Percentiles rank a stretch among this genome's conserved stretches.
Evolutionary conservation across 139 green algal genomes (phyloP).

Genomic region (Coelastrella sp.): DNA sequence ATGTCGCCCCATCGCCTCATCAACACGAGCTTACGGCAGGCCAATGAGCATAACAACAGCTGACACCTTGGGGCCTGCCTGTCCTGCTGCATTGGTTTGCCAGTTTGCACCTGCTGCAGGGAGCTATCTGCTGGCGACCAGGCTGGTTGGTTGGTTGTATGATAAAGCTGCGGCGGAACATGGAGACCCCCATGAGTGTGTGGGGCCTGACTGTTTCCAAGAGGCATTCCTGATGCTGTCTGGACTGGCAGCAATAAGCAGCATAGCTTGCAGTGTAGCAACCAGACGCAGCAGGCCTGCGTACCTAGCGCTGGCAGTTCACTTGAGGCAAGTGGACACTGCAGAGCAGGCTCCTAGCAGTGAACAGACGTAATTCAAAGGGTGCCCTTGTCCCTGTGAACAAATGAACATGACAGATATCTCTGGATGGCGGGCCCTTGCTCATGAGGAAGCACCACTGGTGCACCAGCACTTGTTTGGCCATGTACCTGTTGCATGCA

Average conservation of each 20-base stretch:
- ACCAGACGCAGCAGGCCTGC: conserved; percentile 8
- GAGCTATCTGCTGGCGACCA: conserved; percentile 62
- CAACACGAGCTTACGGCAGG: too few species aligned
- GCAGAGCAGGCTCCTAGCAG: not conserved
- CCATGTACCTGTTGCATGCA: too few species aligned
- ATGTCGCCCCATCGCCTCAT: too few species aligned
- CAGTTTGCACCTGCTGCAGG: conserved; percentile 58
- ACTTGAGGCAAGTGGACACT: conserved; percentile 28
- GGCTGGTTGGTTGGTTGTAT: conserved; percentile 63
- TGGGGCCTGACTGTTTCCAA: conserved; percentile 40
- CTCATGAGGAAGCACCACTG: too few species aligned
- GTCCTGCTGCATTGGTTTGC: not conserved
- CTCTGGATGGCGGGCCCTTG: too few species aligned
- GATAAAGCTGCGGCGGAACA: conserved; percentile 45
- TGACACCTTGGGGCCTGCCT: too few species aligned
- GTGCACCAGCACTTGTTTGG: too few species aligned
- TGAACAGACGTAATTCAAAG: not conserved
- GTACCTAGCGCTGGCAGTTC: conserved; percentile 1
- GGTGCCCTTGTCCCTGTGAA: not conserved
- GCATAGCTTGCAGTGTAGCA: not conserved
- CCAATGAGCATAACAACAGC: too few species aligned
- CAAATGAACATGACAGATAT: not conserved
- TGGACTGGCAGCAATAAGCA: conserved; percentile 14
- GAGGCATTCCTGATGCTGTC: conserved; percentile 39
- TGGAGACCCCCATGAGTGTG: conserved; percentile 32